Evolutionary conservation across 495 filamentous ascomycete species (phyloP).

Genomic region (Cudoniella acicularis): DNA sequence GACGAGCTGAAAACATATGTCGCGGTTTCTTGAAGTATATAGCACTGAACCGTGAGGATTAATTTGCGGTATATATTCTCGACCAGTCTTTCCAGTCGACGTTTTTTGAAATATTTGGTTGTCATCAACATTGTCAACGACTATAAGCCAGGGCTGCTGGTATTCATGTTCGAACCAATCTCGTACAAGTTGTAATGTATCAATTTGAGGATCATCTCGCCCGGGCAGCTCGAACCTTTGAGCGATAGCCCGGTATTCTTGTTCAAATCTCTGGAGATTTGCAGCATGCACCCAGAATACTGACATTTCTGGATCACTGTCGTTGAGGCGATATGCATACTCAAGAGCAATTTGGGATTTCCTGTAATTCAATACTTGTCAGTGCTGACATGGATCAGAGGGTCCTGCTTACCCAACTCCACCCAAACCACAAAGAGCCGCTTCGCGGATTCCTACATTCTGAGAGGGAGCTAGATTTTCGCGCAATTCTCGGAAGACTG

Average conservation of each 20-base stretch:
- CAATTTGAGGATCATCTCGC: conserved; percentile 2
- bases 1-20: conserved; percentile 25
- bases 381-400: neutral
- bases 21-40: too few relatives aligned
- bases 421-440: conserved; percentile 39
- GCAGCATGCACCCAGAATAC: conserved; percentile 40
- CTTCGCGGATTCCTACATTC: too few relatives aligned
- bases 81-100: conserved; percentile 24
- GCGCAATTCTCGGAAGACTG: too few relatives aligned
- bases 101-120: conserved; percentile 33
- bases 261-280: conserved; percentile 28
- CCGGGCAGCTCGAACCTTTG: conserved; percentile 24
- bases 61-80: neutral
- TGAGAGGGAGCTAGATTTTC: too few relatives aligned
- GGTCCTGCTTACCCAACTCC: conserved; percentile 44
- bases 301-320: conserved; percentile 22
- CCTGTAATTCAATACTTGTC: conserved; percentile 21
- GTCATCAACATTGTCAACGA: conserved; percentile 53
- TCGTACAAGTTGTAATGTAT: conserved; percentile 32
- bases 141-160: conserved; percentile 39
- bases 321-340: conserved; percentile 35
- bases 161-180: conserved; percentile 35
- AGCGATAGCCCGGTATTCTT: conserved; percentile 37
- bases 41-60: neutral
- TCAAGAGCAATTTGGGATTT: conserved; percentile 50